phyloP scores from a whole-genome alignment of 2,329 filamentous ascomycete species.

The Metarhizium anisopliae region DNA sequence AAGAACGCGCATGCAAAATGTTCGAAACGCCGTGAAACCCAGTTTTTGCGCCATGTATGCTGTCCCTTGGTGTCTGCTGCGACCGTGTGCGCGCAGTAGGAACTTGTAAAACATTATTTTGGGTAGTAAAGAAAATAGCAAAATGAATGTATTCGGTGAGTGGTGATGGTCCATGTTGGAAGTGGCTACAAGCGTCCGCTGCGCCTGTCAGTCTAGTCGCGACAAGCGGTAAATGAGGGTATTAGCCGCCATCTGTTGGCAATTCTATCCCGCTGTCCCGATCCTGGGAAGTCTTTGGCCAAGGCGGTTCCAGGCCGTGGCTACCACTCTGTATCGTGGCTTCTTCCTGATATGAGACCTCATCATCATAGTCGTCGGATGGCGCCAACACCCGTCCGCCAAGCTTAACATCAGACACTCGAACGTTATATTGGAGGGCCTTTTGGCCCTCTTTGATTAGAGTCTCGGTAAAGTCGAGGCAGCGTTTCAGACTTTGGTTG shows the following conservation, averaged over 20 bases:
- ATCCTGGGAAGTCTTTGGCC: constrained; percentile 34
- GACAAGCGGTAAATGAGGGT: not conserved
- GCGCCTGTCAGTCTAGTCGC: not conserved
- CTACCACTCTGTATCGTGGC: constrained; percentile 15
- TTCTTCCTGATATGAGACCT: constrained; percentile 12
- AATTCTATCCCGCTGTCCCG: constrained; percentile 46
- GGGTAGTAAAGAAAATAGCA: not conserved
- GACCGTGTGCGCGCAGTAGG: constrained; percentile 2
- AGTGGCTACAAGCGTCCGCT: not conserved
- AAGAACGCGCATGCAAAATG: not conserved
- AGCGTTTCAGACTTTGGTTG: constrained; percentile 87
- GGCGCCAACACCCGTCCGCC: constrained; percentile 68
- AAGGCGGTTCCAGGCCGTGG: constrained; percentile 16
- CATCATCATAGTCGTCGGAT: constrained; percentile 49
- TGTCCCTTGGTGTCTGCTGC: not conserved
- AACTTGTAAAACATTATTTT: not conserved
- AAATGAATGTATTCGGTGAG: constrained; percentile 1
- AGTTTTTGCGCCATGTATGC: not conserved
- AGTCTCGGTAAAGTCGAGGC: constrained; percentile 80
- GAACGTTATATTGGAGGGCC: constrained; percentile 75
- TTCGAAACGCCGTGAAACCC: not conserved
- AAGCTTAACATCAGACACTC: constrained; percentile 68
- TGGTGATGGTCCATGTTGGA: not conserved
- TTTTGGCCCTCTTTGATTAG: constrained; percentile 83
- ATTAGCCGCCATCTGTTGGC: constrained; percentile 28